Conservation (phyloP, 805 yeast genomes). For the Candida endomychidarum region DNA sequence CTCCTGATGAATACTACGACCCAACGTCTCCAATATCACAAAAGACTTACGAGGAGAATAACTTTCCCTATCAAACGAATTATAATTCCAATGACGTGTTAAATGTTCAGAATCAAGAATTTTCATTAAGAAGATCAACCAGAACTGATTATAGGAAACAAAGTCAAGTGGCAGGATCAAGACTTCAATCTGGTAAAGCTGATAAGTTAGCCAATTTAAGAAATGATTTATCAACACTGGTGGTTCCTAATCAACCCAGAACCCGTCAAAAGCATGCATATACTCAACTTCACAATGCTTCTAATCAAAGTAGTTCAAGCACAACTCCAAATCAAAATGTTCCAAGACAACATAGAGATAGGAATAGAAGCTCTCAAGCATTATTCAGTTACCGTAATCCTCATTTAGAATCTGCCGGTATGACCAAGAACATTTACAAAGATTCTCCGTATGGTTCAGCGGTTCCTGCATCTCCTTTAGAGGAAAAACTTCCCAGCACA, state of each 20-base stretch:
- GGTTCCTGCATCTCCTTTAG: conserved; percentile 14
- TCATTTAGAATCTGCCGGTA: conserved; percentile 14
- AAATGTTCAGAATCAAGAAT: conserved; percentile 16
- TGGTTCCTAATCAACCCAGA: conserved; percentile 5
- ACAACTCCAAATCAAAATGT: neutral
- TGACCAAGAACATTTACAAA: conserved; percentile 8
- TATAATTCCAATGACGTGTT: conserved; percentile 15
- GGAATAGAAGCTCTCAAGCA: conserved; percentile 27
- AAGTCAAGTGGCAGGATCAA: conserved; percentile 22
- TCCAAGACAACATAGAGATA: conserved; percentile 1
- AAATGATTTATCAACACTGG: conserved; percentile 7
- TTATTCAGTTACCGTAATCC: conserved; percentile 34
- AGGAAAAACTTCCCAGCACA: conserved; percentile 15
- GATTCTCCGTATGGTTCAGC: conserved; percentile 18
- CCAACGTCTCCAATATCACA: conserved; percentile 16
- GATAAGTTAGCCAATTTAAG: conserved; percentile 23
- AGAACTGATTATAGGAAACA: conserved; percentile 40
- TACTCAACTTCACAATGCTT: neutral
- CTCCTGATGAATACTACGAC: conserved; percentile 25
- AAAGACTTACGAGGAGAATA: conserved; percentile 14
- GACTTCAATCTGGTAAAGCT: conserved; percentile 23
- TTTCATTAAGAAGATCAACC: conserved; percentile 38
- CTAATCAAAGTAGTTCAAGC: conserved; percentile 1
- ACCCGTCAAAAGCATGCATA: conserved; percentile 2
- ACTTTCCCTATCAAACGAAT: conserved; percentile 15